Conservation (phyloP, 23 red algal species). For the Gracilaria vermiculophylla region DNA sequence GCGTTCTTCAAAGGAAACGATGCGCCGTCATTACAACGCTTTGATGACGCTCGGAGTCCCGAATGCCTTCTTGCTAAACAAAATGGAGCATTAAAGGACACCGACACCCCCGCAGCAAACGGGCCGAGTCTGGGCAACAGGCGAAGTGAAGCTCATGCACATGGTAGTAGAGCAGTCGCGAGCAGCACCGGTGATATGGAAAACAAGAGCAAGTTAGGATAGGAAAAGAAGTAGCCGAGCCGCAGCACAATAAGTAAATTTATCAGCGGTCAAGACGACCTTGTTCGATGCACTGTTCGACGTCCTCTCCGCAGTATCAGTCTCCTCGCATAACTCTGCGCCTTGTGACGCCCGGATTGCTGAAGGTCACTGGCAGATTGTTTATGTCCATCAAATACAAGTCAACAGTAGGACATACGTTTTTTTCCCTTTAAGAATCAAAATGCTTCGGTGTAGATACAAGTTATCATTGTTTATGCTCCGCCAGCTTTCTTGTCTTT, state of each 20-base stretch:
- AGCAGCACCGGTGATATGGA: not conserved
- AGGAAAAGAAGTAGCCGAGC: not conserved
- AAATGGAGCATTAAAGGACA: not conserved
- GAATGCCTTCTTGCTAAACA: not conserved
- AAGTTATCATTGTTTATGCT: constrained; percentile 7
- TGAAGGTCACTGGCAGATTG: too few relatives aligned
- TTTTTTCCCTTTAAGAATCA: constrained; percentile 8
- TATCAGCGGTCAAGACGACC: not conserved
- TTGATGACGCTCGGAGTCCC: not conserved
- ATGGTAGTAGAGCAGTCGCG: not conserved
- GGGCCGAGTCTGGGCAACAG: not conserved
- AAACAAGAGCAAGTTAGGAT: not conserved
- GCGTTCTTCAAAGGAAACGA: constrained; percentile 46
- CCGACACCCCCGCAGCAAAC: not conserved
- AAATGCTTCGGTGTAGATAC: constrained; percentile 40
- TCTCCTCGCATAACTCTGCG: too few relatives aligned
- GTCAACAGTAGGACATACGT: not conserved
- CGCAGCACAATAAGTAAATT: not conserved
- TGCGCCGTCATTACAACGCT: not conserved
- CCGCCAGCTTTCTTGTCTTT: constrained; percentile 74
- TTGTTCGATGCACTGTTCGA: too few relatives aligned
- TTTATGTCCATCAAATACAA: not conserved
- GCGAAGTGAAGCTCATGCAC: not conserved
- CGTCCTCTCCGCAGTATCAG: too few relatives aligned
- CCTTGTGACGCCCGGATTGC: too few relatives aligned